Base-by-base conservation (phyloP, 2,329 filamentous ascomycete species). In the Chalaropsis ovoidea region DNA sequence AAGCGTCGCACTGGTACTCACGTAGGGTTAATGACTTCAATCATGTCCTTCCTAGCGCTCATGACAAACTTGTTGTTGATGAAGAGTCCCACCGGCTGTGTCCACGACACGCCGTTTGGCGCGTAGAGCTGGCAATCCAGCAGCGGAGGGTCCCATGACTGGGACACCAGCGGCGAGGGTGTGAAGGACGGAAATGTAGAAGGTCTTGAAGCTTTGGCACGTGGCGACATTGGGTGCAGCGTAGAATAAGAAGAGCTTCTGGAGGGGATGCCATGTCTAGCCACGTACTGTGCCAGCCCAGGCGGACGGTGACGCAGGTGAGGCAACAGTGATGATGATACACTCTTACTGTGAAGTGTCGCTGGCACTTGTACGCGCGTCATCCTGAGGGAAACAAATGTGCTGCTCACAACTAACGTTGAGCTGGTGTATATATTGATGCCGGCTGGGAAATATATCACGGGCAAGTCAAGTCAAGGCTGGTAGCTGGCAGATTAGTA, bases 21-120 rank as follows among this genome's bases (percentile, higher is more conserved):
- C 85, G 82, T 82, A 58, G 88, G 88, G 72, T 90, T 90, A 71
- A 90, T 82, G 19, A 82, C 81, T 15, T 80, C 77, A 64, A 91
- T 80, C 70, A 81, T 88, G 72, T 85, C 79, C 56, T 82, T 85
- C 15, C 81, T 81, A 73, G 81, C 84, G 65, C 85, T 83, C 71
- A 83, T 79, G 64, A 90, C 85, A 73, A 89, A 92, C 73, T 90
- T 86, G 69, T 91, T 90, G 78, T 89, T 88, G 77, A 92, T 90
- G 75, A 91, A 92, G 8, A 93, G 80, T n/a, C 89, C 89, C 56
- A 83, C 79, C 1, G 88, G 88, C 77, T 90, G 87, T 13, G 76
- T 78, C 76, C 89, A 92, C 70, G 82, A 85, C 74, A 77, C 80
- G 70, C 88, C 88, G 75, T 93, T 93, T 3, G 89, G 89, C 62